phyloP scores from a whole-genome alignment of 768 basidiomycete genomes.

The Mycena sanguinolenta region DNA sequence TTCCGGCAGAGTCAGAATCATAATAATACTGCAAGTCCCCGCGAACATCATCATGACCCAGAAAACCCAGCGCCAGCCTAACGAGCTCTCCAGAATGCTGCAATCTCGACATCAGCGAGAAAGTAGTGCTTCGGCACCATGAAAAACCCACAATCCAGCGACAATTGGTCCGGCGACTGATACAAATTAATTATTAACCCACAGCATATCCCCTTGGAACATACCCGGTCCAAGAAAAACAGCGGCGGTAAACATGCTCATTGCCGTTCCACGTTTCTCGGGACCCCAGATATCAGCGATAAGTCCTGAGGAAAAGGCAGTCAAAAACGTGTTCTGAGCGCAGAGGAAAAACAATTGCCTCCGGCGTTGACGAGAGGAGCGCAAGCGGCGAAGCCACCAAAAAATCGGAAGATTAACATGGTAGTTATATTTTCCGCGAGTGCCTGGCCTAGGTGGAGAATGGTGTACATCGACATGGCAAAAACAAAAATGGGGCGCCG shows the following conservation, averaged over 20 bases:
- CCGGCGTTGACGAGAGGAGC: constrained; percentile 71
- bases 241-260: constrained; percentile 67
- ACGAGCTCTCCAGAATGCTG: constrained; percentile 56
- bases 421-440: constrained; percentile 71
- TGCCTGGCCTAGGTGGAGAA: constrained; percentile 72
- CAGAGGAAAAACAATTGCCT: constrained; percentile 42
- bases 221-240: constrained; percentile 69
- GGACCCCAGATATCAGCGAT: constrained; percentile 73
- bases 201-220: background rate
- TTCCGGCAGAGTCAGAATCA: constrained; percentile 68
- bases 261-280: constrained; percentile 65
- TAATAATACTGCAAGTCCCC: constrained; percentile 60
- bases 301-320: constrained; percentile 48
- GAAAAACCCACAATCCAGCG: constrained; percentile 56
- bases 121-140: background rate
- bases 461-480: constrained; percentile 64
- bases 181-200: background rate
- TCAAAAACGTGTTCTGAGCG: background rate
- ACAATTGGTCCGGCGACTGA: constrained; percentile 71
- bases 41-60: constrained; percentile 80
- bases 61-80: constrained; percentile 77
- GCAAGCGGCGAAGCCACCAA: constrained; percentile 74
- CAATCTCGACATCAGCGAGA: background rate
- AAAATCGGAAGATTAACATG: constrained; percentile 69
- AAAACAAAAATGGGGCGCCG: constrained; percentile 64